Base-by-base conservation (phyloP, 2,329 filamentous ascomycete genomes). In the Immersiporthe knoxdaviesiana region DNA sequence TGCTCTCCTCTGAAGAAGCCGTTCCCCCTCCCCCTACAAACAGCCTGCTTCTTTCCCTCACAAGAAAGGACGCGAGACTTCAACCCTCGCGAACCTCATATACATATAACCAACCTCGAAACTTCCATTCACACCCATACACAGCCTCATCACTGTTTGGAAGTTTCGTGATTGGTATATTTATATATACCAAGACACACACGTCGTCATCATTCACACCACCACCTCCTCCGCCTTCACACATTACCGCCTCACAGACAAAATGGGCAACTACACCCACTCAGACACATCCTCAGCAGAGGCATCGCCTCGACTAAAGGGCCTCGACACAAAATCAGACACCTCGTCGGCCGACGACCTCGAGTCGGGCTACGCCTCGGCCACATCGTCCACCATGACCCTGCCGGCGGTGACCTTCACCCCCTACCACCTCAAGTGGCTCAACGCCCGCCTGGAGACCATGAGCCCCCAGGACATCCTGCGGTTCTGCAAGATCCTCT, bases 401-500 rank as follows among this genome's bases (percentile, higher is more conserved):
- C 85, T 95, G 27, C 92, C 94, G 18, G 88, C 92, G 71, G 86
- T 98, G 76, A 89, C 91, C 80, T 93, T 99, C 84, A 95, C 93
- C 73, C 91, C 91, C 79, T 88, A 91, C 72, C 95, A 99, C 80
- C 85, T 98, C 74, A 91, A 92, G 76, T 95, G 95, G 81, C 87
- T 99, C 79, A 99, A 99, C 85, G 83, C 89, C 73, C 93, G 97
- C 81, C 84, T 99, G 75, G 92, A 96, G 80, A 88, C 90, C 77
- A 92, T 98, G 80, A 89, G 94, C 78, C 93, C 96, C 71, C 86
- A 95, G 86, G 95, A 97, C 73, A 91, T 98, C 75, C 88, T 99
- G 71, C 91, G 90, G 82, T 97, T 97, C 92, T 93, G 91, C 85
- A 92, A 95, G 78, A 90, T 92, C 75, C 91, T 95, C 75, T 91